These are phyloP conservation scores for Teratosphaeria gauchensis DNA, from an alignment of 2,329 filamentous ascomycete species.

Conservation along the genomic window DNA sequence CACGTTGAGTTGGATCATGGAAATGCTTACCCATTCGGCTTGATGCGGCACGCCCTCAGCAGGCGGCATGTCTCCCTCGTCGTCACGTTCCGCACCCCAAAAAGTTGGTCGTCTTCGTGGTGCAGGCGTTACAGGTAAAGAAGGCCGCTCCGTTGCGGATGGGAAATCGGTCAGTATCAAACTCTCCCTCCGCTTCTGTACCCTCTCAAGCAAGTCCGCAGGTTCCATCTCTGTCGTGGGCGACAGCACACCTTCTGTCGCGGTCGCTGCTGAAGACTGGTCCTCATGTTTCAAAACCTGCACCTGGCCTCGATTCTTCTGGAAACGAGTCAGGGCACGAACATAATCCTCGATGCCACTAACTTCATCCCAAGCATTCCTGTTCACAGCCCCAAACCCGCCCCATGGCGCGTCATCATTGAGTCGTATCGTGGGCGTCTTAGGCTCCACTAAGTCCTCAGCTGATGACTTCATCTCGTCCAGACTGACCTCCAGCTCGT, in stretches of 20 bases:
- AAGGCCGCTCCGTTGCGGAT: conserved; percentile 69
- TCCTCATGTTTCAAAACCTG: conserved; percentile 4
- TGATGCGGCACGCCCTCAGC: conserved; percentile 80
- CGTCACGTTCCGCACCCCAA: conserved; percentile 53
- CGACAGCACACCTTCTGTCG: conserved; percentile 11
- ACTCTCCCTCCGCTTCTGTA: conserved; percentile 38
- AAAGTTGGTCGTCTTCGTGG: conserved; percentile 61
- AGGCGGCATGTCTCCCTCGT: conserved; percentile 53
- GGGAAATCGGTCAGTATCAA: conserved; percentile 81
- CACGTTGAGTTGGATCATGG: neutral
- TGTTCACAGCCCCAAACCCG: conserved; percentile 52
- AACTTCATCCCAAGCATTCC: conserved; percentile 87
- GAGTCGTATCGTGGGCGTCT: conserved; percentile 39
- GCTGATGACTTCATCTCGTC: conserved; percentile 7
- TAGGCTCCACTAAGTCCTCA: conserved; percentile 8
- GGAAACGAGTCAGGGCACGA: conserved; percentile 55
- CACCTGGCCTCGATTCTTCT: conserved; percentile 44
- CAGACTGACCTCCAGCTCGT: conserved; percentile 20
- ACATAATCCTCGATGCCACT: conserved; percentile 84
- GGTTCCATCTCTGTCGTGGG: conserved; percentile 15
- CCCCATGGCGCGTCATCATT: conserved; percentile 56
- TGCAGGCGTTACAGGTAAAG: conserved; percentile 81
- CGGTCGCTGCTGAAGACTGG: conserved; percentile 1
- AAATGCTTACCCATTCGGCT: conserved; percentile 84
- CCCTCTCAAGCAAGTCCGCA: conserved; percentile 19